Evolutionary conservation across 495 filamentous ascomycete species (phyloP).

Genomic region (Neurospora intermedia): DNA sequence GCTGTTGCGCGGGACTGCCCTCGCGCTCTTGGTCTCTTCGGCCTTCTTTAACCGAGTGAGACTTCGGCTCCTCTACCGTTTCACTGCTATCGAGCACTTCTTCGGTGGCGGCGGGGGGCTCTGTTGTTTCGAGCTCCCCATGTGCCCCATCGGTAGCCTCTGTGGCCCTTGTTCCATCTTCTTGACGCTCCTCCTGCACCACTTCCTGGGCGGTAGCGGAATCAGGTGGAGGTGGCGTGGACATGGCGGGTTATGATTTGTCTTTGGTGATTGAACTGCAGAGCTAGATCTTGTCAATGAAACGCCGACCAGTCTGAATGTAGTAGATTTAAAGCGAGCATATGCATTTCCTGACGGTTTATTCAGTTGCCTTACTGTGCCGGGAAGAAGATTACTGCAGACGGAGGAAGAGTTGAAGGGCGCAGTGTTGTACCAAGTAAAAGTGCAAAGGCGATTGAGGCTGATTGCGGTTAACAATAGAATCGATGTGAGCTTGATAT

Average conservation of each 20-base stretch:
- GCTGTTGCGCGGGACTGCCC: not conserved
- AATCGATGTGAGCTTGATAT: not conserved
- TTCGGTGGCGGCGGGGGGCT: not conserved
- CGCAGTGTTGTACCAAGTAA: not conserved
- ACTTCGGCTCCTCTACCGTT: not conserved
- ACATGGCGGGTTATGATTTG: not conserved
- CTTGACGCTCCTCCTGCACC: not conserved
- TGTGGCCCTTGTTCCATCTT: not conserved
- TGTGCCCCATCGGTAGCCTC: not conserved
- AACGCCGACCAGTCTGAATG: not conserved
- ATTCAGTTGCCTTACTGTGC: conserved; percentile 1
- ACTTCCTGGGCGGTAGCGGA: not conserved
- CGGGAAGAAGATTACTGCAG: not conserved
- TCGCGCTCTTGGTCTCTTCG: conserved; percentile 10
- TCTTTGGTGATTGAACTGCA: not conserved
- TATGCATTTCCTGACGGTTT: not conserved
- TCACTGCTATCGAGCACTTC: not conserved
- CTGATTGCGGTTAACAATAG: not conserved
- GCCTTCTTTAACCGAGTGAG: conserved; percentile 1
- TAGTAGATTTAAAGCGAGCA: not conserved
- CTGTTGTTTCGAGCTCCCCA: not conserved
- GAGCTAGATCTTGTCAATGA: not conserved
- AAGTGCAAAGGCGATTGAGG: not conserved
- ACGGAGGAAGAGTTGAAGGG: not conserved
- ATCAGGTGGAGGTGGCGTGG: not conserved